A percentile compares a stretch with the other conserved stretches of the same genome.
phyloP scores from a whole-genome alignment of 805 yeast genomes.

The Ogataea saltuana region DNA sequence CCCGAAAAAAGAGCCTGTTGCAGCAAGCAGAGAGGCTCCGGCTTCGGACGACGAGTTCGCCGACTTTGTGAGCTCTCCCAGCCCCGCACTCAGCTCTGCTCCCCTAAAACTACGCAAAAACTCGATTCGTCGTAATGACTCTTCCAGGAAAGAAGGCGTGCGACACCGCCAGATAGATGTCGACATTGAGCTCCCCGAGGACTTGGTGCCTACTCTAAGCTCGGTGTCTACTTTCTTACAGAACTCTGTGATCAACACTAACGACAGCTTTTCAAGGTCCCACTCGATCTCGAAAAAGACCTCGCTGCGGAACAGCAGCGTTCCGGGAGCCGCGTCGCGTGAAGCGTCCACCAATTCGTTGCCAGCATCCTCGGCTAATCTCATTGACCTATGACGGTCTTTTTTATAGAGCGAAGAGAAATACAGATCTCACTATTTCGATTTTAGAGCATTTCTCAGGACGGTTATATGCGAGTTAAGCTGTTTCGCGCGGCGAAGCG shows the following conservation, averaged over 20 bases:
- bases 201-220: slow-evolving; percentile 10
- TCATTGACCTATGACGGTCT: slow-evolving; percentile 1
- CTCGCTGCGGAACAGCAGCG: slow-evolving; percentile 4
- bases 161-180: no score
- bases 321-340: background rate
- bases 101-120: background rate
- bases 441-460: no score
- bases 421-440: no score
- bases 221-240: slow-evolving; percentile 14
- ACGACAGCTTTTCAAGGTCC: slow-evolving; percentile 12
- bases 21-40: no score
- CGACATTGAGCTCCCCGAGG: slow-evolving; percentile 12
- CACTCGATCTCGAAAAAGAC: slow-evolving; percentile 7
- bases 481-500: no score
- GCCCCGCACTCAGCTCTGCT: no score
- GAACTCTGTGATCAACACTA: slow-evolving; percentile 13
- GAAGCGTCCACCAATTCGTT: background rate
- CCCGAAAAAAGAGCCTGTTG: no score
- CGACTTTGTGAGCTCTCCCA: slow-evolving; percentile 17
- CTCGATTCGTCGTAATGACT: background rate
- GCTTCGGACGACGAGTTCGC: slow-evolving; percentile 16
- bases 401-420: no score
- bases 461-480: no score
- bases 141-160: no score
- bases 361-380: background rate